These are phyloP conservation scores for Escovopsis sp. DNA, from an alignment of 2,329 filamentous ascomycete species.

Conservation along the genomic window DNA sequence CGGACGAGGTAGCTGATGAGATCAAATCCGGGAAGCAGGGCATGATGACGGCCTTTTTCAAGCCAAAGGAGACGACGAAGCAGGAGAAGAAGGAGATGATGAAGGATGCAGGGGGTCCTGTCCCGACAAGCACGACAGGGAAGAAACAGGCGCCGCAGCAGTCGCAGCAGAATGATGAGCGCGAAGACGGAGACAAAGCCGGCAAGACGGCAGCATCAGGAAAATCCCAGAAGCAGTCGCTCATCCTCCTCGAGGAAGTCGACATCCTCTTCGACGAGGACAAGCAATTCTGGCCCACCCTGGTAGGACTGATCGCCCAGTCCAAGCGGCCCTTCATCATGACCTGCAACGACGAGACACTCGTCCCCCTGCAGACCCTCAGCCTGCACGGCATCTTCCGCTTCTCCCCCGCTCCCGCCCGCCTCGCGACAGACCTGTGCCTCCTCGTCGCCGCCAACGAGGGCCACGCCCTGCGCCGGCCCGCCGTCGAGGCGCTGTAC, in stretches of 20 bases:
- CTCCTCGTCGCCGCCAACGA: conserved; percentile 74
- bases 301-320: conserved; percentile 60
- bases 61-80: conserved; percentile 26
- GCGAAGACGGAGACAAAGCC: conserved; percentile 10
- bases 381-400: conserved; percentile 74
- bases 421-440: conserved; percentile 64
- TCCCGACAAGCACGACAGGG: neutral
- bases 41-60: conserved; percentile 72
- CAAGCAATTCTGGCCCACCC: conserved; percentile 81
- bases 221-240: conserved; percentile 69
- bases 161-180: conserved; percentile 9
- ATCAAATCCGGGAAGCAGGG: conserved; percentile 57
- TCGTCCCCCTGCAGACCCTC: conserved; percentile 61
- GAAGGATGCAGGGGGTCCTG: too few relatives aligned
- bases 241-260: conserved; percentile 87
- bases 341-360: conserved; percentile 83
- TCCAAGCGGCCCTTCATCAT: conserved; percentile 88
- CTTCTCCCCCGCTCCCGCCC: conserved; percentile 48
- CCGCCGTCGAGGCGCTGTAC: conserved; percentile 56
- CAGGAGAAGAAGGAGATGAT: too few relatives aligned
- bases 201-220: conserved; percentile 16
- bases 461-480: conserved; percentile 60
- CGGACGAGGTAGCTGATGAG: conserved; percentile 26
- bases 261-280: conserved; percentile 93
- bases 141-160: conserved; percentile 13